phyloP scores from a whole-genome alignment of 1,284 basidiomycete species.

The Irpex sp. region DNA sequence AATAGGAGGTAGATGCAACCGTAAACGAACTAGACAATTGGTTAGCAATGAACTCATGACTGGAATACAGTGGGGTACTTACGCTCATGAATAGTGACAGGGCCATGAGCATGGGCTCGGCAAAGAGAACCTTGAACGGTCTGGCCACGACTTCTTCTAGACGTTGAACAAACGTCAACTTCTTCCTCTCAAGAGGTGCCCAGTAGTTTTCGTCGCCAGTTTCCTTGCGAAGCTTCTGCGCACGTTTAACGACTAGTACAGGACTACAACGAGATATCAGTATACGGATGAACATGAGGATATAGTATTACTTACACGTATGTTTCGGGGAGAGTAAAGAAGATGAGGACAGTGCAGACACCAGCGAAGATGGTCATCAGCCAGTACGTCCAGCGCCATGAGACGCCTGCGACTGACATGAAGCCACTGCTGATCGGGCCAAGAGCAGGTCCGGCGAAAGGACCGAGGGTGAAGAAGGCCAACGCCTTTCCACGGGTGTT shows the following conservation, averaged over 20 bases:
- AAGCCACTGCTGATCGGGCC: constrained; percentile 66
- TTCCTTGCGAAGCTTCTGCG: constrained; percentile 28
- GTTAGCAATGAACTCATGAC: neutral
- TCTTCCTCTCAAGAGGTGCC: constrained; percentile 30
- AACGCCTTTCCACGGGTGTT: constrained; percentile 31
- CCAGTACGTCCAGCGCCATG: constrained; percentile 79
- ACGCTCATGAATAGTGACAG: constrained; percentile 43
- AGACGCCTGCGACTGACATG: constrained; percentile 39
- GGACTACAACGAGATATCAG: constrained; percentile 26
- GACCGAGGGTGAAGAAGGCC: constrained; percentile 42
- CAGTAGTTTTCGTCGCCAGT: constrained; percentile 57
- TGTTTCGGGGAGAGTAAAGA: constrained; percentile 76
- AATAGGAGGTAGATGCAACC: constrained; percentile 39
- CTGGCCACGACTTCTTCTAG: constrained; percentile 30
- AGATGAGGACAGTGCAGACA: constrained; percentile 41
- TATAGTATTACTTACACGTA: constrained; percentile 34
- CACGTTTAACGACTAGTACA: constrained; percentile 38
- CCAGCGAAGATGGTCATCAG: constrained; percentile 62
- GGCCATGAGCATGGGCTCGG: constrained; percentile 42
- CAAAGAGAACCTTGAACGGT: constrained; percentile 36
- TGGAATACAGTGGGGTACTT: constrained; percentile 10
- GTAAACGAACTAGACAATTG: constrained; percentile 31
- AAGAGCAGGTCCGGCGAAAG: constrained; percentile 69
- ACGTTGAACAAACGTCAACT: constrained; percentile 25
- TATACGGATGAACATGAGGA: neutral